Percentiles rank a stretch among this genome's conserved stretches.
Conservation (phyloP, 345 rosid species). For the sweet orange (Citrus sinensis) region DVS_A1.0 CM039165.1:31124001-31124500, state of each 20-base stretch:
- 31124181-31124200: not conserved
- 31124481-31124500: no score
- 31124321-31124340: not conserved
- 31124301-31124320: not conserved
- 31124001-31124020: not conserved
- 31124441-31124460: not conserved
- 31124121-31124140: not conserved
- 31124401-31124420: no score
- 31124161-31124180: not conserved
- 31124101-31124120: not conserved
- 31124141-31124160: not conserved
- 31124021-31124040: not conserved
- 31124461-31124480: not conserved
- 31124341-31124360: not conserved
- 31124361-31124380: no score
- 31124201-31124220: not conserved
- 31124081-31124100: not conserved
- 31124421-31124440: not conserved
- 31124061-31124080: not conserved
- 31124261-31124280: not conserved
- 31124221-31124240: not conserved
- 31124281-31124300: not conserved
- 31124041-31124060: not conserved
- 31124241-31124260: no score
- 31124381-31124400: no score